Evolutionary conservation across 768 basidiomycete genomes (phyloP).

Genomic region (Tylopilus rubrobrunneus): DNA sequence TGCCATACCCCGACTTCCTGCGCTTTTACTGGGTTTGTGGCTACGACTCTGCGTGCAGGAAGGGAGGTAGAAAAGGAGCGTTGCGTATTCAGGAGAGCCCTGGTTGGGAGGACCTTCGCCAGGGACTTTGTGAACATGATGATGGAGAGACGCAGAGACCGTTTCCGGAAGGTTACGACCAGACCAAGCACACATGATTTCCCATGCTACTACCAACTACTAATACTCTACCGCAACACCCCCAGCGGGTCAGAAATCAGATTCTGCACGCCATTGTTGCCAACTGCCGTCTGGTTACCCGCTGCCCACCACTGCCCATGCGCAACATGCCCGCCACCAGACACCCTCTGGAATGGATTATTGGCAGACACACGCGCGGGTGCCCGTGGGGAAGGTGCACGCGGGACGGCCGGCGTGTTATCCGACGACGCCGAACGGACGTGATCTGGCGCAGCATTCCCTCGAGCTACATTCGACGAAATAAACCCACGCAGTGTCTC

Average conservation of each 20-base stretch:
- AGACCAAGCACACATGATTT: slow-evolving; percentile 24
- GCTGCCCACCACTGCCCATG: slow-evolving; percentile 3
- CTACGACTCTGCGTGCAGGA: slow-evolving; percentile 55
- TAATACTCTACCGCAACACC: slow-evolving; percentile 20
- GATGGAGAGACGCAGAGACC: background rate
- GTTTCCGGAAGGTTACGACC: slow-evolving; percentile 17
- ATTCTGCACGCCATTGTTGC: slow-evolving; percentile 8
- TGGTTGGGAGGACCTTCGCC: slow-evolving; percentile 30
- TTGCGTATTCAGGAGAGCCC: slow-evolving; percentile 44
- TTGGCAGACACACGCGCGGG: slow-evolving; percentile 26
- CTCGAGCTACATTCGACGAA: slow-evolving; percentile 13
- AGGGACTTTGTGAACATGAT: slow-evolving; percentile 67
- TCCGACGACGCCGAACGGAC: slow-evolving; percentile 17
- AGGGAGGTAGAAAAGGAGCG: slow-evolving; percentile 68
- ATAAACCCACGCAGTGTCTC: slow-evolving; percentile 20
- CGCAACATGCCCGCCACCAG: slow-evolving; percentile 5
- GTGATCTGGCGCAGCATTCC: slow-evolving; percentile 6
- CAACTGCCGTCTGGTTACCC: background rate
- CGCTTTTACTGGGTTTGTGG: slow-evolving; percentile 73
- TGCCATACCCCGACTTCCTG: slow-evolving; percentile 70
- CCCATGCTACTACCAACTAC: slow-evolving; percentile 8
- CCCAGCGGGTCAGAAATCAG: slow-evolving; percentile 26
- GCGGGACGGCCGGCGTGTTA: slow-evolving; percentile 3
- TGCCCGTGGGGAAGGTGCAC: slow-evolving; percentile 15
- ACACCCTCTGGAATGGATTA: slow-evolving; percentile 29